These are phyloP conservation scores for Ambrosiella cleistominuta DNA, from an alignment of 2,329 filamentous ascomycete species.

Conservation along the genomic window DNA sequence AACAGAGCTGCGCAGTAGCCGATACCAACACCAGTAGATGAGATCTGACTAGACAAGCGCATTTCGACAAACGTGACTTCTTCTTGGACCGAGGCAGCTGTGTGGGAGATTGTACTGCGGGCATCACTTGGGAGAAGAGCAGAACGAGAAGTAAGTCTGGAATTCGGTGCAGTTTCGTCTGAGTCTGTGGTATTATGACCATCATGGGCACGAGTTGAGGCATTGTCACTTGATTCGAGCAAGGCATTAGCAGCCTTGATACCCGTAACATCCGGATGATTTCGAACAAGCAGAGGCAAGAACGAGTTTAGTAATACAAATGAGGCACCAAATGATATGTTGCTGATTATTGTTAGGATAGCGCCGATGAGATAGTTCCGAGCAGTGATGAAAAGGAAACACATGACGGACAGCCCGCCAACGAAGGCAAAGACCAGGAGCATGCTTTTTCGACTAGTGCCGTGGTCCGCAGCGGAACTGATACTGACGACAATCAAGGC, in stretches of 20 bases:
- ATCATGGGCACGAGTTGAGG: neutral
- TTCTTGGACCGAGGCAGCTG: conserved; percentile 3
- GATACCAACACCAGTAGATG: conserved; percentile 80
- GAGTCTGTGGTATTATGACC: neutral
- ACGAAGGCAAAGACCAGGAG: conserved; percentile 69
- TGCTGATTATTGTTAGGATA: conserved; percentile 72
- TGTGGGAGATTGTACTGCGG: conserved; percentile 1
- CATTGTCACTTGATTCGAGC: neutral
- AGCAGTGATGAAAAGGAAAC: conserved; percentile 64
- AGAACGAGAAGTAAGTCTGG: conserved; percentile 25
- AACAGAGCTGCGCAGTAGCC: conserved; percentile 79
- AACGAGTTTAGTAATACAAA: conserved; percentile 95
- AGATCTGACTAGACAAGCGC: conserved; percentile 73
- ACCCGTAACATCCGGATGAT: conserved; percentile 42
- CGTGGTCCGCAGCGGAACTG: conserved; percentile 89
- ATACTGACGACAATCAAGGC: conserved; percentile 87
- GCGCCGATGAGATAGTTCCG: conserved; percentile 65
- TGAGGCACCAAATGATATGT: conserved; percentile 85
- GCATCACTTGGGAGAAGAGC: conserved; percentile 26
- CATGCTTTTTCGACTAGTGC: conserved; percentile 75
- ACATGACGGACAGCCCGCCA: conserved; percentile 70
- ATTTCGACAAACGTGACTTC: conserved; percentile 36
- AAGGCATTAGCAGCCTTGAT: neutral
- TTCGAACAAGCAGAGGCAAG: conserved; percentile 71
- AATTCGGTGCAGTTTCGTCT: conserved; percentile 15